Evolutionary conservation across 305 asterid genomes (phyloP).

Genomic region (Fraxinus sp.): DNA sequence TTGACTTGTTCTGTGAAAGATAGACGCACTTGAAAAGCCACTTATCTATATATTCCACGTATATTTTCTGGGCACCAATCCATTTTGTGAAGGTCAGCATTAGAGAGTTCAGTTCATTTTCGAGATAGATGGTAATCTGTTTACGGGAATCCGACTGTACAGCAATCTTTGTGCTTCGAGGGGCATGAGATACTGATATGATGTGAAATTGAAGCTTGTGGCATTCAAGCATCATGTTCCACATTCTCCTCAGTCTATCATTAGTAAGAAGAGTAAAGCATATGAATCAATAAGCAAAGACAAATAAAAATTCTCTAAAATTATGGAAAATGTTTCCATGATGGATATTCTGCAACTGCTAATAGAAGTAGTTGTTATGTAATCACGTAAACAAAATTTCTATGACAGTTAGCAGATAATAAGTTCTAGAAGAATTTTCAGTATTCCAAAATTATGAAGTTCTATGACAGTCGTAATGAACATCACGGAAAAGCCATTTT

Average conservation of each 20-base stretch:
- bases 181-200: constrained; percentile 67
- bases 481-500: background rate
- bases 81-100: constrained; percentile 72
- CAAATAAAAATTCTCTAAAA: background rate
- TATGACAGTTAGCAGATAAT: background rate
- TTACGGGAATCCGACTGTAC: constrained; percentile 66
- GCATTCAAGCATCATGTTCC: constrained; percentile 79
- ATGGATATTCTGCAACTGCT: background rate
- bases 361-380: background rate
- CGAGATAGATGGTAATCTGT: constrained; percentile 59
- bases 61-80: constrained; percentile 74
- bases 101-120: constrained; percentile 50
- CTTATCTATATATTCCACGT: constrained; percentile 65
- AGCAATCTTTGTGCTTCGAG: constrained; percentile 51
- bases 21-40: constrained; percentile 85
- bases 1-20: constrained; percentile 52
- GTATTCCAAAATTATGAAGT: background rate
- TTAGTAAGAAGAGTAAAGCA: constrained; percentile 15
- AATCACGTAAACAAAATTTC: no score
- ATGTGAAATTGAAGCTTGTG: constrained; percentile 83
- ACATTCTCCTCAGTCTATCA: constrained; percentile 82
- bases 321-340: background rate
- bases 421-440: background rate
- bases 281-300: background rate
- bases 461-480: background rate